Percentiles rank a stretch among this genome's conserved stretches.
Evolutionary conservation across 768 basidiomycete genomes (phyloP).

Genomic region (Tulasnella sp.): DNA sequence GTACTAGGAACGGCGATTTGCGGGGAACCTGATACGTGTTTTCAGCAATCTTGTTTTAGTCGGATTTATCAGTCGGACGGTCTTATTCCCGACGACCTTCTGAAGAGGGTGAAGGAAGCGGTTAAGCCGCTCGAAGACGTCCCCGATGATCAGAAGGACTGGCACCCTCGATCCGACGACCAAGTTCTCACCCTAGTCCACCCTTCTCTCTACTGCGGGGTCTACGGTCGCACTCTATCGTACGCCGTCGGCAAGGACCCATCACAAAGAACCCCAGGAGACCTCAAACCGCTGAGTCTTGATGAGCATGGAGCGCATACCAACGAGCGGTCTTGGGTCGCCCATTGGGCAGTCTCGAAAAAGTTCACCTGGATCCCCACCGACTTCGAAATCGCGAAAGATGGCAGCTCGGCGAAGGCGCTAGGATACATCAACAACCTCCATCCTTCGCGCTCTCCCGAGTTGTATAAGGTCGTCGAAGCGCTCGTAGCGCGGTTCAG

Average conservation of each 20-base stretch:
- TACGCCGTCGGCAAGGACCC: neutral
- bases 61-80: slow-evolving; percentile 24
- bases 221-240: slow-evolving; percentile 26
- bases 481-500: too few species aligned
- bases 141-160: slow-evolving; percentile 30
- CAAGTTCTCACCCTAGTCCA: slow-evolving; percentile 38
- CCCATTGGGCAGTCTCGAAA: neutral
- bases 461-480: too few species aligned
- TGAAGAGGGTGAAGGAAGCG: slow-evolving; percentile 21
- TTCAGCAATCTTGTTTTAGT: slow-evolving; percentile 17
- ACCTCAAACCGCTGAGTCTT: neutral
- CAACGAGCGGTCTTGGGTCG: neutral
- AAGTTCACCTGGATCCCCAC: too few species aligned
- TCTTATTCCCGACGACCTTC: slow-evolving; percentile 23
- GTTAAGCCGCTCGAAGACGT: slow-evolving; percentile 28
- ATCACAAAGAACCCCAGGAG: neutral
- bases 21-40: neutral
- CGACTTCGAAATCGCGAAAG: too few species aligned
- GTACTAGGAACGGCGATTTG: too few species aligned
- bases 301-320: neutral
- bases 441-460: too few species aligned
- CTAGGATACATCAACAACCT: neutral
- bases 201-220: slow-evolving; percentile 30
- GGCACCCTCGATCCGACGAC: slow-evolving; percentile 36
- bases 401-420: neutral